Percentiles rank a stretch among this genome's conserved stretches.
Conservation (phyloP, 371 early-diverging fungal genomes). For the Blastocladiella emersonii region DNA sequence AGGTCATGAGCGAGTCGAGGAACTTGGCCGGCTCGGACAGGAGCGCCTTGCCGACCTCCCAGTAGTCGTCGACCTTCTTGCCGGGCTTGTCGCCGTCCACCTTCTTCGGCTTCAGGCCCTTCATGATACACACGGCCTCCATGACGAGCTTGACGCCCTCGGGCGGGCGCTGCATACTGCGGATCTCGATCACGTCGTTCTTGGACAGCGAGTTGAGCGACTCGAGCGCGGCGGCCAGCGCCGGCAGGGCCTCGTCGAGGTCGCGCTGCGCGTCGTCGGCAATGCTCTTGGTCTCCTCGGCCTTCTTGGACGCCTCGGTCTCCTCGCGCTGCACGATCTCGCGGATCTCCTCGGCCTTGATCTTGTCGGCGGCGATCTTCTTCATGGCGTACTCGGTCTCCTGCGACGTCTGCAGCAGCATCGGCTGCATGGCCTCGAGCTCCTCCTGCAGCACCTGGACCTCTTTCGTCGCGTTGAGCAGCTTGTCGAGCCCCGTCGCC, state of each 20-base stretch:
- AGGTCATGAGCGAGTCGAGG: slow-evolving; percentile 37
- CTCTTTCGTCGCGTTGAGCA: slow-evolving; percentile 40
- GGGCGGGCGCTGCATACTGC: slow-evolving; percentile 51
- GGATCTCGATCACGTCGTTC: slow-evolving; percentile 47
- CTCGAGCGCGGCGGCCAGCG: slow-evolving; percentile 40
- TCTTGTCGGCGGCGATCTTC: slow-evolving; percentile 40
- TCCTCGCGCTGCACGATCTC: slow-evolving; percentile 32
- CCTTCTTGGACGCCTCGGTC: slow-evolving; percentile 32
- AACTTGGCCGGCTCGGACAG: slow-evolving; percentile 42
- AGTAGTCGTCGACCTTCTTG: slow-evolving; percentile 45
- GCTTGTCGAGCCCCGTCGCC: slow-evolving; percentile 39
- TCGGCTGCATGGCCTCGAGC: slow-evolving; percentile 41
- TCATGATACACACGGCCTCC: slow-evolving; percentile 48
- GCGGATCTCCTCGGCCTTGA: slow-evolving; percentile 37
- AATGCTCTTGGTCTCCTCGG: slow-evolving; percentile 40
- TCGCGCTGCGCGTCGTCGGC: slow-evolving; percentile 47
- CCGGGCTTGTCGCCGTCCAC: slow-evolving; percentile 42
- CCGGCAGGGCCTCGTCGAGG: slow-evolving; percentile 42
- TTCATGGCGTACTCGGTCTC: slow-evolving; percentile 44
- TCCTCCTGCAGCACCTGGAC: slow-evolving; percentile 43
- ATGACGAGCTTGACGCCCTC: slow-evolving; percentile 48
- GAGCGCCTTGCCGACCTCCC: slow-evolving; percentile 37
- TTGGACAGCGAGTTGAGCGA: slow-evolving; percentile 40
- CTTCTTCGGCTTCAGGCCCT: slow-evolving; percentile 41
- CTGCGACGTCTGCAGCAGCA: slow-evolving; percentile 38